A percentile compares a stretch with the other conserved stretches of the same genome.
Conservation (phyloP, 306 rosid species). For the Corylus heterophylla region DNA sequence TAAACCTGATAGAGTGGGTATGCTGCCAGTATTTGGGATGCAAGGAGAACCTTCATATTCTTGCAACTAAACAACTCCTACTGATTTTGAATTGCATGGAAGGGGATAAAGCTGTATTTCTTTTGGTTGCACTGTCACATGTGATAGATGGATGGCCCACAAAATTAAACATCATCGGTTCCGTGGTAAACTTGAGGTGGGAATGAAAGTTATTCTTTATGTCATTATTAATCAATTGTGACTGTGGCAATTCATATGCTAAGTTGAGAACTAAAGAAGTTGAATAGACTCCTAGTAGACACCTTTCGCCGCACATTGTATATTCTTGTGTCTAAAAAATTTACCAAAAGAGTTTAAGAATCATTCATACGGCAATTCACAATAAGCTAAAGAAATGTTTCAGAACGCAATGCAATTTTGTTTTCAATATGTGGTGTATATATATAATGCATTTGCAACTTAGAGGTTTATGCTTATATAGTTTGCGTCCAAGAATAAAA, state of each 20-base stretch:
- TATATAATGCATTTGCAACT: background rate
- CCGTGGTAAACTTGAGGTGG: no score
- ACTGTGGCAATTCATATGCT: no score
- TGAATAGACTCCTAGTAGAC: no score
- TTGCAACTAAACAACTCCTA: background rate
- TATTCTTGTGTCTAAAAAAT: background rate
- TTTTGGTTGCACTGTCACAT: background rate
- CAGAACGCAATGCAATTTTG: background rate
- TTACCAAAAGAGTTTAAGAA: background rate
- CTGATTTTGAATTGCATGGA: background rate
- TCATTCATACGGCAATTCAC: background rate
- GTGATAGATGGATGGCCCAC: no score
- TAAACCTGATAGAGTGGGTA: background rate
- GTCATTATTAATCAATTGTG: no score
- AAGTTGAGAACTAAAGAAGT: no score
- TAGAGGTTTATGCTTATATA: background rate
- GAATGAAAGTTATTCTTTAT: no score
- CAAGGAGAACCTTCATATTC: background rate
- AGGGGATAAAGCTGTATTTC: background rate
- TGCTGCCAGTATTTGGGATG: background rate
- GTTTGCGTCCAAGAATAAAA: background rate
- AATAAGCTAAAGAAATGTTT: background rate
- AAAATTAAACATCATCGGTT: no score
- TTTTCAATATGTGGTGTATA: background rate
- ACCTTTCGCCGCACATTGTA: no score